Conservation (phyloP, 148 eudicot species). For the Chenopodium suecicum region DNA sequence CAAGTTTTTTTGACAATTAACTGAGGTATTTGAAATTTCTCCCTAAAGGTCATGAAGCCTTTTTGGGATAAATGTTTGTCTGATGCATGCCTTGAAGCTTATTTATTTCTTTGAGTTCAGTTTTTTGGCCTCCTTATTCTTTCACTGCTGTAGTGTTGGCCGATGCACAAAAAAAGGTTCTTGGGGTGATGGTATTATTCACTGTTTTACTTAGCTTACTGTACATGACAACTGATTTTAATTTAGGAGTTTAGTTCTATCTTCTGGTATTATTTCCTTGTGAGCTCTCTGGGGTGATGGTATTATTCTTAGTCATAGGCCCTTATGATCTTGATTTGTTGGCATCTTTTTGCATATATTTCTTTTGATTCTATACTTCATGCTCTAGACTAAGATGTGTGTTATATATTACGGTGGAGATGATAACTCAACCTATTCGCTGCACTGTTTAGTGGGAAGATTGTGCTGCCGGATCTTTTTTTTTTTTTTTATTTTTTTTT, state of each 20-base stretch:
- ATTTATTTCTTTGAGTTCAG: slow-evolving; percentile 9
- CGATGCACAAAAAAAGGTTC: slow-evolving; percentile 17
- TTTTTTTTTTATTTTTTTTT: too few relatives aligned
- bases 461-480: slow-evolving; percentile 40
- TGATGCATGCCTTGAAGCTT: not conserved
- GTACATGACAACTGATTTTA: not conserved
- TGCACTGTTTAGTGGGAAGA: slow-evolving; percentile 49
- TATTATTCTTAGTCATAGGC: not conserved
- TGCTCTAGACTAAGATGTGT: not conserved
- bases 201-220: not conserved
- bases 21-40: slow-evolving; percentile 11
- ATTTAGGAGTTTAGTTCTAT: not conserved
- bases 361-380: not conserved
- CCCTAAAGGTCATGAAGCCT: slow-evolving; percentile 9
- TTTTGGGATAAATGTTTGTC: too few relatives aligned
- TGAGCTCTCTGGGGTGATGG: not conserved
- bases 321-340: not conserved
- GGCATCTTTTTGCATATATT: not conserved
- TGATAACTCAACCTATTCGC: slow-evolving; percentile 8
- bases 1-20: slow-evolving; percentile 13
- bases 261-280: not conserved
- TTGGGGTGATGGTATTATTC: not conserved
- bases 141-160: slow-evolving; percentile 11
- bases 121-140: slow-evolving; percentile 18
- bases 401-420: slow-evolving; percentile 6